Evolutionary conservation across 2,329 filamentous ascomycete species (phyloP), one percentile per base, ranked within the genome.

Genomic region (Colletotrichum viniferum): DNA sequence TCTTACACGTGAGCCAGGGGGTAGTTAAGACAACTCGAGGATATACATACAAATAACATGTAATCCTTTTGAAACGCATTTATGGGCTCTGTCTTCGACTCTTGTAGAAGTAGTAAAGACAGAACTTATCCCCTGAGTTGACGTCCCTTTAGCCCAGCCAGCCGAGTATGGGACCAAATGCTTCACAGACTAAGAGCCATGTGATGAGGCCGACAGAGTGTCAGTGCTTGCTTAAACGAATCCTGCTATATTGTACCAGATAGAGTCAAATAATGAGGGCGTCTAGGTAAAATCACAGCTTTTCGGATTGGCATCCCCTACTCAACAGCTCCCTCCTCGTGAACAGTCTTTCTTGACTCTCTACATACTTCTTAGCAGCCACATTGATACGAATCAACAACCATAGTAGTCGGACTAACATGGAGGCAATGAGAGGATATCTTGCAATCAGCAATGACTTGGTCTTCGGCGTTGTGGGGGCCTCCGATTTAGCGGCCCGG

Each of bases 321-420:
- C n/a, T n/a, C n/a, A n/a, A n/a, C n/a, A n/a, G n/a, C n/a, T n/a
- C n/a, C n/a, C n/a, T n/a, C n/a, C n/a, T n/a, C n/a, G n/a, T n/a
- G n/a, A n/a, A n/a, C n/a, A n/a, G n/a, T n/a, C n/a, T n/a, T n/a
- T n/a, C n/a, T n/a, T n/a, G n/a, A n/a, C n/a, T n/a, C n/a, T n/a
- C n/a, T n/a, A n/a, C 43, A 21, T 4, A 13, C n/a, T 52, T 52
- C 43, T 7, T 12, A 52, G 43, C n/a, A 21, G 43, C 43, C 4
- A 13, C 10, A 21, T 0, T 13, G 43, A 52, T 4, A 52, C 10
- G 18, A 0, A 48, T n/a, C 0, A 12, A 21, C 0, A 12, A 21
- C 3, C 43, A 8, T 3, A 4, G 43, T 0, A 3, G 1, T 13
- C 43, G 21, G n/a, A 7, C 4, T 0, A 21, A 0, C n/a, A 0